Percentiles rank a stretch among this genome's conserved stretches.
These are phyloP conservation scores for Lasiosphaeria ovina DNA, from an alignment of 495 filamentous ascomycete species.

Conservation along the genomic window DNA sequence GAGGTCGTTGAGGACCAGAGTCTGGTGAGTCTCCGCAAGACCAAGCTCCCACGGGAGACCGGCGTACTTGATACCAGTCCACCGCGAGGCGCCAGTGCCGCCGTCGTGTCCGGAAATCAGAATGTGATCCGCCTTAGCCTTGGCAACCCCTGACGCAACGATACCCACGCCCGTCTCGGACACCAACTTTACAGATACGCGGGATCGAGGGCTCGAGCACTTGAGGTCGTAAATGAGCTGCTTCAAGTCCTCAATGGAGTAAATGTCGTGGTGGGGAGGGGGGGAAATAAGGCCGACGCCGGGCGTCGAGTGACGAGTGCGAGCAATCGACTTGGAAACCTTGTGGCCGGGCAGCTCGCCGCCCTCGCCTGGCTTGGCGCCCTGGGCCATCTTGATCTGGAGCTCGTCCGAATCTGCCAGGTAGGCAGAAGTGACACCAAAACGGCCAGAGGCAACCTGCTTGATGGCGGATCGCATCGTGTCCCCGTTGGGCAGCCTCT, in stretches of 20 bases:
- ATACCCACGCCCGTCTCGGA: conserved; percentile 98
- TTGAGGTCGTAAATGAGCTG: conserved; percentile 99
- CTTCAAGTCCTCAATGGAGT: conserved; percentile 98
- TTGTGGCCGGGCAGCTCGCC: conserved; percentile 98
- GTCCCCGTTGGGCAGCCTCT: conserved; percentile 85
- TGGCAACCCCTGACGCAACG: conserved; percentile 96
- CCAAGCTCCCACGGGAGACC: conserved; percentile 98
- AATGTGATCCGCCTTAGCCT: conserved; percentile 97
- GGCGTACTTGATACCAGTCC: conserved; percentile 99
- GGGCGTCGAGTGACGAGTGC: conserved; percentile 96
- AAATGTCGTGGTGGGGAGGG: conserved; percentile 98
- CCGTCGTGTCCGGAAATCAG: conserved; percentile 97
- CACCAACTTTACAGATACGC: conserved; percentile 98
- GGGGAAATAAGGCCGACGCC: conserved; percentile 99
- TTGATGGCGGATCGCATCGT: conserved; percentile 99
- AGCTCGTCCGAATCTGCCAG: conserved; percentile 97
- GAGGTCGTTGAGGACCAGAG: conserved; percentile 95
- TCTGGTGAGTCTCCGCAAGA: conserved; percentile 98
- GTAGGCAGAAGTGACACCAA: conserved; percentile 97
- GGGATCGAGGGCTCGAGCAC: conserved; percentile 90
- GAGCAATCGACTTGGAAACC: conserved; percentile 93
- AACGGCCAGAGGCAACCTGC: conserved; percentile 95
- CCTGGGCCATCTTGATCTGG: conserved; percentile 99
- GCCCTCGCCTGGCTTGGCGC: conserved; percentile 97
- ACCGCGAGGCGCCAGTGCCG: conserved; percentile 95